These are phyloP conservation scores for Trichaptum fuscoviolaceum DNA, from an alignment of 768 basidiomycete species.

Conservation along the genomic window DNA sequence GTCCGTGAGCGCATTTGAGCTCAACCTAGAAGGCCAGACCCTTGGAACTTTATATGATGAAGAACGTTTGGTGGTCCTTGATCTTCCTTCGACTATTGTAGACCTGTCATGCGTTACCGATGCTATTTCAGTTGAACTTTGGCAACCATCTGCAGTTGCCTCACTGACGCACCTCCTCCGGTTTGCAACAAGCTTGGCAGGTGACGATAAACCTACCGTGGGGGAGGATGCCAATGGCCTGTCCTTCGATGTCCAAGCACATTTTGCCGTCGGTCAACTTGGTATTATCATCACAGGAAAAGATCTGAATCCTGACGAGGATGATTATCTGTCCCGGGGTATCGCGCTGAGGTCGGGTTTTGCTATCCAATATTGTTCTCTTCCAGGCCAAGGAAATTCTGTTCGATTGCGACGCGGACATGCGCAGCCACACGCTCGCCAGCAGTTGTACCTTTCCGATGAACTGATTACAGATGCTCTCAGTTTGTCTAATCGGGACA, in stretches of 20 bases:
- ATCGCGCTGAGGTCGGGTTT: conserved; percentile 51
- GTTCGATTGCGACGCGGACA: conserved; percentile 31
- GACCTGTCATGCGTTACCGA: conserved; percentile 50
- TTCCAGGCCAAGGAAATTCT: conserved; percentile 33
- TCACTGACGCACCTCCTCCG: conserved; percentile 47
- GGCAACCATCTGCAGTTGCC: conserved; percentile 55
- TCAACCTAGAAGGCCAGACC: conserved; percentile 37
- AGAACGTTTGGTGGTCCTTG: conserved; percentile 35
- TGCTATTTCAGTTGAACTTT: conserved; percentile 58
- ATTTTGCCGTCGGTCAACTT: conserved; percentile 55
- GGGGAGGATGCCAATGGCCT: conserved; percentile 26
- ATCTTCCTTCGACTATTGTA: conserved; percentile 36
- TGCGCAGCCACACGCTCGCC: conserved; percentile 39
- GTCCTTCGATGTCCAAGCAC: conserved; percentile 50
- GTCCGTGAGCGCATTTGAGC: conserved; percentile 53
- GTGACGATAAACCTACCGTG: background rate
- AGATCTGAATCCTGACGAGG: conserved; percentile 73
- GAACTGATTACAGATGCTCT: conserved; percentile 45
- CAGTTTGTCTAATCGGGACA: conserved; percentile 29
- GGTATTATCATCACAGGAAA: conserved; percentile 69
- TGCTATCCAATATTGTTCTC: conserved; percentile 50
- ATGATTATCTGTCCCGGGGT: conserved; percentile 62
- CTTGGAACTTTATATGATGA: conserved; percentile 45
- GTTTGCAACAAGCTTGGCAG: conserved; percentile 20
- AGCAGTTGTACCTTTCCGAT: conserved; percentile 48